Base-by-base conservation (phyloP, 2,329 filamentous ascomycete species). In the Lasiodiplodia citricola region DNA sequence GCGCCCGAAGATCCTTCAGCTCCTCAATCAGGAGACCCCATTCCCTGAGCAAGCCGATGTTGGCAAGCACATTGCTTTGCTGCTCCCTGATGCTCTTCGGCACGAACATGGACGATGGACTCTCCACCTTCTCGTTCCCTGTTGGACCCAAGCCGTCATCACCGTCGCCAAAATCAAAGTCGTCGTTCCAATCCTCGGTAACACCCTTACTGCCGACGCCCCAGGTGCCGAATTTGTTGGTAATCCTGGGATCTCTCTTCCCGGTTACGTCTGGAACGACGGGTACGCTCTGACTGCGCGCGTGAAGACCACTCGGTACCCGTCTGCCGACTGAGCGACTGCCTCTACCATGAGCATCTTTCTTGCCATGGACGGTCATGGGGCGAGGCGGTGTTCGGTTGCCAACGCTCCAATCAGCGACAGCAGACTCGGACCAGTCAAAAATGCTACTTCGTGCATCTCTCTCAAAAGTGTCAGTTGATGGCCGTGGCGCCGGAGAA, bases 181-280 rank as follows among this genome's bases (percentile, higher is more conserved):
- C 93, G 71, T 94, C 92, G 73, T 95, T 93, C 93, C 93, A 96
- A 75, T 96, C 92, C 77, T 96, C 93, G 70, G 91, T 94, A 13
- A 90, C 90, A 18, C 88, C 91, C 78, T 94, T 94, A 71, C 88
- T 90, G n/a, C 91, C 89, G 52, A 93, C 82, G 2, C 91, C 92
- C 92, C 92, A 95, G 0, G 92, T 94, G 54, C 92, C 91, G 75
- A 93, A 95, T 74, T 94, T 94, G 66, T 79, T 86, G n/a, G 87
- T 75, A 79, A 83, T 78, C 81, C 91, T 75, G 78, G 79, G 75
- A 79, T 85, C 77, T 86, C 91, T 70, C 80, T 83, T 79, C 73
- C 77, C 83, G 72, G 77, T 81, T 71, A 75, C 80, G 74, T 93
- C 92, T 41, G 90, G 90, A 3, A 83, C 83, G 16, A 92, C 86